Evolutionary conservation across 2,329 filamentous ascomycete genomes (phyloP).

Genomic region (Niveomyces coronatus): DNA sequence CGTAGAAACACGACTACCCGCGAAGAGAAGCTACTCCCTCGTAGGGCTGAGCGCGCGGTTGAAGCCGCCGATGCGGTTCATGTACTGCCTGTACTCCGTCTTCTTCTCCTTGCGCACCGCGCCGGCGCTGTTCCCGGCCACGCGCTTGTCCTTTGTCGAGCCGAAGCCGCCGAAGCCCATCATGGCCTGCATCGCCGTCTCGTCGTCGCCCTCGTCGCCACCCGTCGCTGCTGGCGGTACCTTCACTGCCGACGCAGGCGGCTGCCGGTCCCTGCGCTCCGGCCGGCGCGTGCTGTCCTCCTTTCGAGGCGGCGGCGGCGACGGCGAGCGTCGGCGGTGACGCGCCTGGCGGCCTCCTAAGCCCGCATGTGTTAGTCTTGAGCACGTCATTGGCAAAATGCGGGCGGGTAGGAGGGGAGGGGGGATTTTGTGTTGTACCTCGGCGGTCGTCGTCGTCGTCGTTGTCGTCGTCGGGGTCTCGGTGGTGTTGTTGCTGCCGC

Average conservation of each 20-base stretch:
- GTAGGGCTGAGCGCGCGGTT: constrained; percentile 63
- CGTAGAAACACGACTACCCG: too few species aligned
- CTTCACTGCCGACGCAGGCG: constrained; percentile 12
- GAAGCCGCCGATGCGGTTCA: constrained; percentile 77
- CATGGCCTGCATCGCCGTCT: constrained; percentile 66
- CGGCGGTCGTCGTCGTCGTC: constrained; percentile 12
- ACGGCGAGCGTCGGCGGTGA: constrained; percentile 4
- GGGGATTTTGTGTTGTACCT: constrained; percentile 6
- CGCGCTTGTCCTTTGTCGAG: constrained; percentile 79
- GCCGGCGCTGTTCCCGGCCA: constrained; percentile 76
- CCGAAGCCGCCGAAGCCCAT: constrained; percentile 88
- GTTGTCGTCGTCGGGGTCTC: constrained; percentile 15
- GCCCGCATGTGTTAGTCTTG: not conserved
- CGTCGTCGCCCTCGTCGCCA: constrained; percentile 51
- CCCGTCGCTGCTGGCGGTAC: constrained; percentile 13
- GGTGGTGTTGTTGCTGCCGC: constrained; percentile 17
- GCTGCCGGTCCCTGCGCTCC: constrained; percentile 13
- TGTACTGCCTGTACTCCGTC: constrained; percentile 93
- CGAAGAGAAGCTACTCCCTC: constrained; percentile 20
- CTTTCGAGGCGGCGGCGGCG: constrained; percentile 7
- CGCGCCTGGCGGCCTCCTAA: constrained; percentile 2
- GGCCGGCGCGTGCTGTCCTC: constrained; percentile 14
- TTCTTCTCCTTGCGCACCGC: constrained; percentile 86
- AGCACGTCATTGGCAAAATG: not conserved
- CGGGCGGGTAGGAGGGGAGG: not conserved